A percentile compares a stretch with the other conserved stretches of the same genome.
phyloP scores from a whole-genome alignment of 495 filamentous ascomycete species.

The Penicillium flavigenum region DNA sequence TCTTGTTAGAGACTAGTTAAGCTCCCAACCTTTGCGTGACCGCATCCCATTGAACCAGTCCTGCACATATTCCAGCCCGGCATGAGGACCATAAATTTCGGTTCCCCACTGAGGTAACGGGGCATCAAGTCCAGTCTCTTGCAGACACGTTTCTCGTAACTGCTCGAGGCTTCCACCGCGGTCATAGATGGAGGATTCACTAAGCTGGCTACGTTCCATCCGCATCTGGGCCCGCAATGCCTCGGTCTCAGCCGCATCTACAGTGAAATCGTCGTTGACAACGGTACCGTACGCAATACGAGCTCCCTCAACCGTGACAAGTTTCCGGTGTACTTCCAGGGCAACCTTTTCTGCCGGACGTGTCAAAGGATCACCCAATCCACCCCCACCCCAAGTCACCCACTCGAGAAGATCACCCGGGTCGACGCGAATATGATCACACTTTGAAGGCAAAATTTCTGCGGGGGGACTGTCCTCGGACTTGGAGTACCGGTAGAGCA shows the following conservation, averaged over 20 bases:
- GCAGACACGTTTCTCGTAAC: conserved; percentile 31
- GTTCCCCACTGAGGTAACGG: conserved; percentile 40
- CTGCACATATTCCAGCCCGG: conserved; percentile 33
- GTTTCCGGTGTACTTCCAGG: conserved; percentile 45
- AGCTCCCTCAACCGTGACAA: conserved; percentile 49
- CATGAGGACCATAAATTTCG: conserved; percentile 37
- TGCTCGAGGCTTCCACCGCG: conserved; percentile 39
- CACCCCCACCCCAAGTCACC: conserved; percentile 54
- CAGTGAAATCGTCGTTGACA: conserved; percentile 30
- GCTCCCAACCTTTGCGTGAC: conserved; percentile 22
- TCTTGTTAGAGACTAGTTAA: neutral
- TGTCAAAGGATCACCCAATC: conserved; percentile 50
- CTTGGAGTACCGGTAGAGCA: conserved; percentile 39
- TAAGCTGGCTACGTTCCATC: conserved; percentile 15
- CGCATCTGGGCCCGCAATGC: conserved; percentile 32
- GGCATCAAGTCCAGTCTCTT: conserved; percentile 40
- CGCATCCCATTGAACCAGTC: conserved; percentile 34
- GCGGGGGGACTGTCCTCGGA: conserved; percentile 29
- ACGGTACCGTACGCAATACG: conserved; percentile 44
- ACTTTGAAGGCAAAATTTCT: conserved; percentile 43
- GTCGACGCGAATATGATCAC: conserved; percentile 49
- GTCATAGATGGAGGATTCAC: conserved; percentile 32
- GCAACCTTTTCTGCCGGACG: conserved; percentile 47
- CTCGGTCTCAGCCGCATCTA: conserved; percentile 33
- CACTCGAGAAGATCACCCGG: conserved; percentile 51